Evolutionary conservation across 352 stramenopile genomes (phyloP).

Genomic region (Globisporangium paroecandrum): DNA sequence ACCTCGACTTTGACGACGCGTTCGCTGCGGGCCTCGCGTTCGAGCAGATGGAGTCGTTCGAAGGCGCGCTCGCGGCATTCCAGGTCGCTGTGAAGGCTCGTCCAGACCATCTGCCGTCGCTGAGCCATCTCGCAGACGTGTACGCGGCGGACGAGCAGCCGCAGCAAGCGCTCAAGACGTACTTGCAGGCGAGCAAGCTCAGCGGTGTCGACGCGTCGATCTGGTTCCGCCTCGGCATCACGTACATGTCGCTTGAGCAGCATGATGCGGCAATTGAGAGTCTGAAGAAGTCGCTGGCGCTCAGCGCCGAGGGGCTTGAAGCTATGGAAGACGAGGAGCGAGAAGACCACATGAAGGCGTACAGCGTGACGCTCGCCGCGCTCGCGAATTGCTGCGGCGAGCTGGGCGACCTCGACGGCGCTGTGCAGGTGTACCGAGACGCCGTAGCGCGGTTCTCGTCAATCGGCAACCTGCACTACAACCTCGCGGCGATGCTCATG

Average conservation of each 20-base stretch:
- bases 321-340: conserved; percentile 5
- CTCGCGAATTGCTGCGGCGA: conserved; percentile 54
- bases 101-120: conserved; percentile 44
- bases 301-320: conserved; percentile 25
- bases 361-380: conserved; percentile 47
- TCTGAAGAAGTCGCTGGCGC: conserved; percentile 32
- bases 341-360: conserved; percentile 36
- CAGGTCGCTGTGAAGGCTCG: conserved; percentile 32
- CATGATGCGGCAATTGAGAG: conserved; percentile 30
- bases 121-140: conserved; percentile 49
- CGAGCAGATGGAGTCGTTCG: conserved; percentile 50
- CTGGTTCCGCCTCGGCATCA: conserved; percentile 51
- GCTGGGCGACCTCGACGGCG: conserved; percentile 46
- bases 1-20: conserved; percentile 53
- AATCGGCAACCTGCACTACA: conserved; percentile 63
- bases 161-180: conserved; percentile 33
- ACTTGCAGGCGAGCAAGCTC: conserved; percentile 31
- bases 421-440: conserved; percentile 43
- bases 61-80: conserved; percentile 45
- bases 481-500: conserved; percentile 67
- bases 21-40: conserved; percentile 63
- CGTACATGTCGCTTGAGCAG: conserved; percentile 33
- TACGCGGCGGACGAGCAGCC: conserved; percentile 31
- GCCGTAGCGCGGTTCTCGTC: conserved; percentile 31
- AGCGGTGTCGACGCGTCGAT: conserved; percentile 42